Conservation (phyloP, 2,329 filamentous ascomycete species). For the Epicoccum nigrum region DNA sequence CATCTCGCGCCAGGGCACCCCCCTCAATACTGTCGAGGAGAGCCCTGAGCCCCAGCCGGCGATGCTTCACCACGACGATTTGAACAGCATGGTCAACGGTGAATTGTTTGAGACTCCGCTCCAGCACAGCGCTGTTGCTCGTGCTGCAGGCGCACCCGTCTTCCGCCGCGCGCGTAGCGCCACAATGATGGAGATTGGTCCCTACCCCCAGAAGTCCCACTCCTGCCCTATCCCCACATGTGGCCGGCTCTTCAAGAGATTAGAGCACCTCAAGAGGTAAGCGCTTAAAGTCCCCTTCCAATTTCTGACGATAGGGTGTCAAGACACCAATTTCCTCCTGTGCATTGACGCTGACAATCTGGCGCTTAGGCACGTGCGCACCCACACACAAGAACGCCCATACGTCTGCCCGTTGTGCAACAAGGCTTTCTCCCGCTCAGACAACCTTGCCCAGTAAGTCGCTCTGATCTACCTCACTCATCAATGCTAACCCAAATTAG, state of each 20-base stretch:
- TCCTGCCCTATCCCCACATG: conserved; percentile 99
- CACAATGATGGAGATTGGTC: conserved; percentile 94
- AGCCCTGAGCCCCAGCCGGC: conserved; percentile 77
- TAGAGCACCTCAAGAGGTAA: conserved; percentile 99
- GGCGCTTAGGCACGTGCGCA: conserved; percentile 87
- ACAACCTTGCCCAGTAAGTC: conserved; percentile 95
- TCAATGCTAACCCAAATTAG: conserved; percentile 52
- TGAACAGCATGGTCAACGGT: conserved; percentile 53
- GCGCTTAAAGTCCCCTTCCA: conserved; percentile 53
- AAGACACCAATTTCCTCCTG: conserved; percentile 22
- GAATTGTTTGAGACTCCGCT: conserved; percentile 52
- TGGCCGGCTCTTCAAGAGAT: conserved; percentile 95
- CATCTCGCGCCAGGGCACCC: conserved; percentile 89
- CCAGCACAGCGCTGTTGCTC: conserved; percentile 64
- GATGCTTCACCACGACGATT: conserved; percentile 72
- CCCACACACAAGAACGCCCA: conserved; percentile 98
- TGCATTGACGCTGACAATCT: conserved; percentile 56
- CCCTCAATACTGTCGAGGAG: conserved; percentile 81
- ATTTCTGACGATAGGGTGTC: conserved; percentile 17
- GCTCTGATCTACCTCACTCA: conserved; percentile 11
- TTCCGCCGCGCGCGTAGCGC: conserved; percentile 91
- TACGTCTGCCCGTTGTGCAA: conserved; percentile 98
- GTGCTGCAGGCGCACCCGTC: conserved; percentile 70
- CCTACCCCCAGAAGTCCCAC: conserved; percentile 97
- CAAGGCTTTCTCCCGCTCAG: conserved; percentile 97